Evolutionary conservation across 768 basidiomycete genomes (phyloP), one percentile per base, ranked within the genome.

Genomic region (Melanogaster broomeanus): DNA sequence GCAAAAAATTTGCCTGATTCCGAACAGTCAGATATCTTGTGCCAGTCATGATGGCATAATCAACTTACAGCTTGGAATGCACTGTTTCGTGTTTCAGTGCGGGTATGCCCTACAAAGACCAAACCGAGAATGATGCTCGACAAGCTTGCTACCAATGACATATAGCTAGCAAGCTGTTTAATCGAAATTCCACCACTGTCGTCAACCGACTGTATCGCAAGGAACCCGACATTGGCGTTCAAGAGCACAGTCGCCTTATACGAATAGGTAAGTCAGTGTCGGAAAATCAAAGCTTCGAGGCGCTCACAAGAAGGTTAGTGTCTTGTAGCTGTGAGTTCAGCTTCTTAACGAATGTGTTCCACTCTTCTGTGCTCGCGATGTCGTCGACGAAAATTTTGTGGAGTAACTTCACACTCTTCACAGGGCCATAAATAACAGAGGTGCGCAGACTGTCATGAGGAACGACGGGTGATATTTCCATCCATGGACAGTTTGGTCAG

Each of bases 161-260:
- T 50, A 50, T 79, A 81, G 45, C 71, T 72, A 15, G 75, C 61
- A 24, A 76, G 71, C 39, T 79, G 74, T 0, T 67, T 67, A 1
- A 62, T 49, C 4, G 59, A 64, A n/a, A 40, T 52, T 7, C 58
- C 61, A 15, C 27, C 50, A 15, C 76, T 16, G 18, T 38, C 18
- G 37, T 38, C 37, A 38, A 21, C 72, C 19, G 72, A 69, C 30
- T 73, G 69, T 33, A 85, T 83, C 2, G 82, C 77, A 16, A 87
- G 67, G 56, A 85, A 83, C 0, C 74, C 78, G 0, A 87, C 79
- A 42, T 84, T 84, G 13, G 79, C 80, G 33, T 77, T 79, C 22
- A 86, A 60, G 15, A 86, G 66, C 3, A 85, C 81, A 1, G 80
- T 81, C 2, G 76, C 77, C 83, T 85, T 4, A 47, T 15, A 3